Conservation (phyloP, 2,329 filamentous ascomycete species). For the Colletotrichum gigasporum region DNA sequence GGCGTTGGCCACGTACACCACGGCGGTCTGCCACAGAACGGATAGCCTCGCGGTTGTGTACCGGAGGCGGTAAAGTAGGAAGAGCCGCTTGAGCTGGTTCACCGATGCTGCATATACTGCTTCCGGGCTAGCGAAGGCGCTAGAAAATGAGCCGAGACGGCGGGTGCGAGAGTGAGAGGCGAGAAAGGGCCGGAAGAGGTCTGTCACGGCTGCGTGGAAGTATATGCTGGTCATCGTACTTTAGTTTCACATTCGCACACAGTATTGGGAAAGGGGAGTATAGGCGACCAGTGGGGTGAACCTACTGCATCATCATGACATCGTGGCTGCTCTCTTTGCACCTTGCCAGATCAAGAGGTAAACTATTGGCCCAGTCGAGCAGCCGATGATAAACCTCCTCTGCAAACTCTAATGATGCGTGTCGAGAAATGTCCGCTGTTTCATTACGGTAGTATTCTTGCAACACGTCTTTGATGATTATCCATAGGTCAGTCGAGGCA, state of each 20-base stretch:
- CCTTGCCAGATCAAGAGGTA: neutral
- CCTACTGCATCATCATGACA: conserved; percentile 18
- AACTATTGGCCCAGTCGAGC: neutral
- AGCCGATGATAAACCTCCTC: neutral
- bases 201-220: conserved; percentile 12
- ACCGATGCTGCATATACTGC: conserved; percentile 6
- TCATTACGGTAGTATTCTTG: neutral
- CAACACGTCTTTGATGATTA: neutral
- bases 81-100: conserved; percentile 11
- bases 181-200: conserved; percentile 14
- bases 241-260: no score
- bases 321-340: neutral
- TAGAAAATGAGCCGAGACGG: neutral
- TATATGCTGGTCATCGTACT: conserved; percentile 1
- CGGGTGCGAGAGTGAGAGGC: neutral
- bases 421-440: accelerated
- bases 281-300: accelerated
- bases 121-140: neutral
- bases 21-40: conserved; percentile 7
- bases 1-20: conserved; percentile 17
- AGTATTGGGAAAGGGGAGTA: no score
- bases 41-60: neutral
- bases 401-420: neutral
- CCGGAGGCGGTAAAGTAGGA: neutral
- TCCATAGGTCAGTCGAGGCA: conserved; percentile 9